These are phyloP conservation scores for Oryza longistaminata DNA, from an alignment of 176 grass and related monocot species.

Conservation along the genomic window DNA sequence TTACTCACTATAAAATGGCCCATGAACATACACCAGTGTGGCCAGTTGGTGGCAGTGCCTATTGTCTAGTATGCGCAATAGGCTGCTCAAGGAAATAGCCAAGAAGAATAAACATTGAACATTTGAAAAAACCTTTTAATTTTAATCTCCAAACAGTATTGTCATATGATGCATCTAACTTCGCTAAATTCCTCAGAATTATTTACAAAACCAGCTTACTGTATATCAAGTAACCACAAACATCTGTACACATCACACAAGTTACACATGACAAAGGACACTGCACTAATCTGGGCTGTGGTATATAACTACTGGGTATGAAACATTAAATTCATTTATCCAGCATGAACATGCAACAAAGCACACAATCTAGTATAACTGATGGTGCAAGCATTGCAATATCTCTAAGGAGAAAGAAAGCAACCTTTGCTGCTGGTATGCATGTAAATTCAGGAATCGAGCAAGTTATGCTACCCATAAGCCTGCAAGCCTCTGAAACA, in stretches of 20 bases:
- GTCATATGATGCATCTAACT: slow-evolving; percentile 1
- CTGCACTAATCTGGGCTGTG: not conserved
- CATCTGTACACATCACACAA: not conserved
- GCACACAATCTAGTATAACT: slow-evolving; percentile 18
- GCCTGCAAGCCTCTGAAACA: slow-evolving; percentile 79
- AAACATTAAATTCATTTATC: slow-evolving; percentile 28
- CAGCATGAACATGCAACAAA: slow-evolving; percentile 8
- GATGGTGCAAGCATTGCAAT: slow-evolving; percentile 10
- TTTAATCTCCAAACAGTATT: slow-evolving; percentile 4
- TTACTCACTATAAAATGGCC: not conserved
- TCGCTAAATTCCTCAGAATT: slow-evolving; percentile 1
- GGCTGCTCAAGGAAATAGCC: not conserved
- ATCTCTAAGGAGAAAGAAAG: slow-evolving; percentile 31
- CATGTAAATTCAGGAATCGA: slow-evolving; percentile 96
- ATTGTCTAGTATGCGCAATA: no score
- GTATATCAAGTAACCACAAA: not conserved
- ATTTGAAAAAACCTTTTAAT: not conserved
- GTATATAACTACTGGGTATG: slow-evolving; percentile 5
- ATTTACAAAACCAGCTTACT: not conserved
- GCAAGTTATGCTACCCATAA: slow-evolving; percentile 68
- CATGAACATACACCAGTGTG: not conserved
- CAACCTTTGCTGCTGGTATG: slow-evolving; percentile 82
- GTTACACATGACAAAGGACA: slow-evolving; percentile 4
- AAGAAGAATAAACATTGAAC: not conserved
- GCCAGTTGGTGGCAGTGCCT: not conserved